Evolutionary conservation across 257 asterid genomes (phyloP).

Genomic region (Solanum paucissectum): DNA sequence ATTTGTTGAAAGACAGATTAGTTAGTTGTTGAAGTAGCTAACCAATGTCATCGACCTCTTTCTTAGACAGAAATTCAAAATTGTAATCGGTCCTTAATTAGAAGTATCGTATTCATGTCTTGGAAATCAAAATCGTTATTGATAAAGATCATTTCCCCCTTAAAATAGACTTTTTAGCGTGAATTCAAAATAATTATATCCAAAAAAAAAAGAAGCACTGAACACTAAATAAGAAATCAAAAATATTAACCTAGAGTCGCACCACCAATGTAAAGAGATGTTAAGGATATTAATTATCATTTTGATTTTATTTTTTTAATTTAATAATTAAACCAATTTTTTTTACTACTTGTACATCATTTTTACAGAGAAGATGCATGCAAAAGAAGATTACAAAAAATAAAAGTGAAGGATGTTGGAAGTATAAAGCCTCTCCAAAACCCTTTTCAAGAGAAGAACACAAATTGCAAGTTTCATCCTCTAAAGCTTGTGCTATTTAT

Average conservation of each 20-base stretch:
- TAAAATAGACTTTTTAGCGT: background rate
- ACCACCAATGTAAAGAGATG: too few species aligned
- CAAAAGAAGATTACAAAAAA: slow-evolving; percentile 28
- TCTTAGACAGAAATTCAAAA: too few species aligned
- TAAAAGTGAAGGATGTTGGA: slow-evolving; percentile 30
- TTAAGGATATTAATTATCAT: background rate
- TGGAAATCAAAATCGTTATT: background rate
- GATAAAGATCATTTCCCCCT: fast-evolving
- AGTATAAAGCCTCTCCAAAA: slow-evolving; percentile 27
- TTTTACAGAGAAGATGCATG: slow-evolving; percentile 24
- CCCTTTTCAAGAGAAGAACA: slow-evolving; percentile 28
- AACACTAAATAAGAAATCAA: background rate
- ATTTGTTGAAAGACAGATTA: background rate
- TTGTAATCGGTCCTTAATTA: too few species aligned
- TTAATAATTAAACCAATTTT: background rate
- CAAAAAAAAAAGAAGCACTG: background rate
- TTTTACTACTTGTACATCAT: background rate
- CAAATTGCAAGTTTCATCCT: slow-evolving; percentile 37
- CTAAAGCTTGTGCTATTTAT: slow-evolving; percentile 36
- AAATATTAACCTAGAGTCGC: too few species aligned
- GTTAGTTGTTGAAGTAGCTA: background rate
- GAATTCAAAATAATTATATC: background rate
- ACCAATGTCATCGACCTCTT: background rate
- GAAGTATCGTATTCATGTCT: too few species aligned
- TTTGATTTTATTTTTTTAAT: background rate